These are phyloP conservation scores for Lophiostoma macrostomum DNA, from an alignment of 495 filamentous ascomycete species.

Conservation along the genomic window DNA sequence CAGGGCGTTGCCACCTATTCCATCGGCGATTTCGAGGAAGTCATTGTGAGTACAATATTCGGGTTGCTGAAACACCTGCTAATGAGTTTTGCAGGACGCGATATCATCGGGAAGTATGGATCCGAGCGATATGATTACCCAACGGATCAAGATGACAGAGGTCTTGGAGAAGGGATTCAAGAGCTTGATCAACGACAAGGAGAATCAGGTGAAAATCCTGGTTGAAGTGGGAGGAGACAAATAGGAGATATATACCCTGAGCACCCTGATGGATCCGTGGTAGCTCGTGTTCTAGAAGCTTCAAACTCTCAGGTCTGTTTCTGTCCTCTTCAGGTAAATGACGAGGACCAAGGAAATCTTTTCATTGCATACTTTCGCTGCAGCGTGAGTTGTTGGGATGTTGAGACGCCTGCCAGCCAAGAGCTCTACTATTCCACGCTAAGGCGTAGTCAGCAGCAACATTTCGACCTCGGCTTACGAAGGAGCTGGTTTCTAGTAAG, in stretches of 20 bases:
- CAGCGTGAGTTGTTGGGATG: no score
- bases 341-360: no score
- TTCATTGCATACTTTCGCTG: no score
- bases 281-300: no score
- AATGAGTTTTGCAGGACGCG: constrained; percentile 37
- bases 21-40: constrained; percentile 53
- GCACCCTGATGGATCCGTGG: constrained; percentile 12
- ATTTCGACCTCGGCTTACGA: no score
- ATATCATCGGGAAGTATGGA: constrained; percentile 51
- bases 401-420: no score
- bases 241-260: background rate
- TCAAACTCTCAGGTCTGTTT: no score
- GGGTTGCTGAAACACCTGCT: background rate
- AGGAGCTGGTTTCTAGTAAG: no score
- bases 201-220: constrained; percentile 58
- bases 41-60: constrained; percentile 40
- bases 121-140: constrained; percentile 59
- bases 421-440: no score
- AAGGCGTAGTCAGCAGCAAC: no score
- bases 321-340: no score
- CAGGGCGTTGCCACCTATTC: constrained; percentile 57
- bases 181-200: constrained; percentile 53
- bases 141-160: constrained; percentile 51
- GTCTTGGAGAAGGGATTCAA: constrained; percentile 59
- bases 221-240: constrained; percentile 39